phyloP scores from a whole-genome alignment of 2,329 filamentous ascomycete species.

The Pyricularia pennisetigena region DNA sequence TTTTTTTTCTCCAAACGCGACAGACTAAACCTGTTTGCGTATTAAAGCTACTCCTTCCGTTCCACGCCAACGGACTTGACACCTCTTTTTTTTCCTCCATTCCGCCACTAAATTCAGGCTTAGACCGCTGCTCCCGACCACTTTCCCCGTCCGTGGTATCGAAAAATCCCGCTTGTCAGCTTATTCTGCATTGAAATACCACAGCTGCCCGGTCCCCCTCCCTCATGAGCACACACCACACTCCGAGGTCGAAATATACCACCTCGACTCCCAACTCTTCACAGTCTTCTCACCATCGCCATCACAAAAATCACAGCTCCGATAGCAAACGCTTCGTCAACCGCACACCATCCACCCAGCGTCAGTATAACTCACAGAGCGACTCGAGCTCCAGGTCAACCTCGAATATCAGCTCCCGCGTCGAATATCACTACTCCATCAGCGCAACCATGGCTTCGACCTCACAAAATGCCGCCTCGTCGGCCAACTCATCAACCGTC shows the following conservation, averaged over 20 bases:
- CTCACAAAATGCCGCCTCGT: not conserved
- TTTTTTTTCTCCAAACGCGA: not conserved
- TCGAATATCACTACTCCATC: not conserved
- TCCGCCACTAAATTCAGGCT: not conserved
- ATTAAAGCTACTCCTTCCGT: not conserved
- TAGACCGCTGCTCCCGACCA: not conserved
- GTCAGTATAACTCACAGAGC: not conserved
- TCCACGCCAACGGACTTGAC: not conserved
- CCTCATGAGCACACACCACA: not conserved
- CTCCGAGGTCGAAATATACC: not conserved
- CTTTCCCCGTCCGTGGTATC: not conserved
- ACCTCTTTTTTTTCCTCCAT: not conserved
- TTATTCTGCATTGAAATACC: not conserved
- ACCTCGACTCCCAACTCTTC: not conserved
- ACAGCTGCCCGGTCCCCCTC: not conserved
- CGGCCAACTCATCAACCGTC: not conserved
- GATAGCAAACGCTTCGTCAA: not conserved
- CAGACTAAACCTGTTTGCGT: constrained; percentile 1
- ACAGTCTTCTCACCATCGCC: not conserved
- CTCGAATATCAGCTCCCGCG: not conserved
- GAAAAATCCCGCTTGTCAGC: not conserved
- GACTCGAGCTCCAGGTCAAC: not conserved
- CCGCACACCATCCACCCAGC: not conserved
- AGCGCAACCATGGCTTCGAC: not conserved
- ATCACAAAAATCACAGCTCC: not conserved